Evolutionary conservation across 805 yeast species (phyloP), one percentile per base, ranked within the genome.

Genomic region (Saccharomycopsis oosterbeekiorum): DNA sequence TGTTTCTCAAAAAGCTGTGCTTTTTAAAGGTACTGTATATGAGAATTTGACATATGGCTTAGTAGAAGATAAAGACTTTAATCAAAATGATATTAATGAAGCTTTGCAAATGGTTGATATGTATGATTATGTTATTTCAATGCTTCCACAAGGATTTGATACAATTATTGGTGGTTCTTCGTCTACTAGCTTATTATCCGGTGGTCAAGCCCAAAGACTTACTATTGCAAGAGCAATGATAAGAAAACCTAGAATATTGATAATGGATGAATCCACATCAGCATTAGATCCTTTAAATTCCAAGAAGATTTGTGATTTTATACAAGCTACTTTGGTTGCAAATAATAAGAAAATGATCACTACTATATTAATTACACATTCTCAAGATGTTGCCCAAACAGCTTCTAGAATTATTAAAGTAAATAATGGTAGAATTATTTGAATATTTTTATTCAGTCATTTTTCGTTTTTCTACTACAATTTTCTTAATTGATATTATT

Each of bases 191-290:
- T 66, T 82, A 53, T 71, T 93, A 1, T 91, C 97, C 1, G 96
- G 96, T 34, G 99, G 99, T 1, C 98, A 94, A 70, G 77, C 86
- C 9, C 98, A 94, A 70, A 74, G 97, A 60, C 70, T 94, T 1
- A 85, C 94, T 0, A 83, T 94, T 58, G 96, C 93, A 0, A 78
- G 98, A 58, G 94, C 96, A 0, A 65, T 94, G 2, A 62, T 92
- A 4, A 73, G 92, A 42, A 75, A 78, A 21, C 94, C 97, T 0
- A 76, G 84, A n/a, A 77, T 94, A 5, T 68, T 83, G 59, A 74
- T 84, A 19, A 71, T 94, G 57, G 99, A 94, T 72, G 99, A 94
- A 70, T 86, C 92, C 67, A 91, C 98, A 0, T 85, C 97, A 0
- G 88, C 96, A 0, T 75, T 94, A 57, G 99, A 94, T 70, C 76